Evolutionary conservation across 2,329 filamentous ascomycete species (phyloP).

Genomic region (Fusarium sp.): DNA sequence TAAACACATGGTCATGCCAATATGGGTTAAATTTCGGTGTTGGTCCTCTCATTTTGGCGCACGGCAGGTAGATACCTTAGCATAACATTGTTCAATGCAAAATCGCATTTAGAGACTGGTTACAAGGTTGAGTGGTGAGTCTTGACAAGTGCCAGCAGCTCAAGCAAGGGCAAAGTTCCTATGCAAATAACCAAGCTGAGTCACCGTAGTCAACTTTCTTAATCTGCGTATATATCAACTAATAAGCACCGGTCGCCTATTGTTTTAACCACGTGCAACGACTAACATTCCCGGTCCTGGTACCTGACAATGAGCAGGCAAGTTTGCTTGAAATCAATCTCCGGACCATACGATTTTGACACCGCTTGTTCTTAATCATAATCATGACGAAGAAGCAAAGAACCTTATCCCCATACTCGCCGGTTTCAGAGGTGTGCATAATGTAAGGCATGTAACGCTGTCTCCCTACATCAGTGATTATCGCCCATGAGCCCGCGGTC

Average conservation of each 20-base stretch:
- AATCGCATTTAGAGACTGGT: neutral
- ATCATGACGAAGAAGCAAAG: conserved; percentile 22
- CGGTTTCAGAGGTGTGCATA: conserved; percentile 27
- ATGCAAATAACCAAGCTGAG: neutral
- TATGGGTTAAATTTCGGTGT: conserved; percentile 2
- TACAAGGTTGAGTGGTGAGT: neutral
- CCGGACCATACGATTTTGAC: conserved; percentile 14
- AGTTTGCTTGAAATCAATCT: neutral
- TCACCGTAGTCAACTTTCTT: neutral
- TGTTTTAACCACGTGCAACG: conserved; percentile 23
- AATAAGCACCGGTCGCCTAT: neutral
- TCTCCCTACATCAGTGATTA: conserved; percentile 5
- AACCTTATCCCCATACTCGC: conserved; percentile 1
- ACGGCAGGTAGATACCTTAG: conserved; percentile 36
- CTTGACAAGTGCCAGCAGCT: neutral
- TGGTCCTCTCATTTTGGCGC: conserved; percentile 25
- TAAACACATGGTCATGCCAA: conserved; percentile 9
- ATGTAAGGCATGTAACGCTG: conserved; percentile 20
- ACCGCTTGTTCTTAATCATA: conserved; percentile 25
- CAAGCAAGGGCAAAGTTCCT: neutral
- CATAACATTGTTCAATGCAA: conserved; percentile 16
- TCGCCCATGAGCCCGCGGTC: conserved; percentile 38
- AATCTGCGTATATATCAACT: neutral
- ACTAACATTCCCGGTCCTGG: neutral
- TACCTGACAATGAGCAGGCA: neutral